Conservation (phyloP, 2,329 filamentous ascomycete species). For the Claviceps paspali region DNA sequence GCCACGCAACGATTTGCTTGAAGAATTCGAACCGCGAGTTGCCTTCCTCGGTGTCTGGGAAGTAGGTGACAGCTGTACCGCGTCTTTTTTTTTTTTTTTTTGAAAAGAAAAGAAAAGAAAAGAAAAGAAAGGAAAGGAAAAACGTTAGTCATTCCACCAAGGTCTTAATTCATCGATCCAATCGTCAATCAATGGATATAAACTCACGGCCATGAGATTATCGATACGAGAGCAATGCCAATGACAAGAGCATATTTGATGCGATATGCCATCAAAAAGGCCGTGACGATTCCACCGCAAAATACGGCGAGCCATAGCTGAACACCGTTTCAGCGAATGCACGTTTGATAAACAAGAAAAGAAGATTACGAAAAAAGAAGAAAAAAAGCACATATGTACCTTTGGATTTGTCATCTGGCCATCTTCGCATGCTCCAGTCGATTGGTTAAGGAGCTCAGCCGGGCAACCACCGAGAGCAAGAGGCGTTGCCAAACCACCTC, state of each 20-base stretch:
- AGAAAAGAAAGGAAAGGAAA: background rate
- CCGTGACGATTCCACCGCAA: conserved; percentile 63
- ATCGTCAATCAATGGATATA: too few relatives aligned
- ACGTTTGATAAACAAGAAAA: too few relatives aligned
- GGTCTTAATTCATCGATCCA: too few relatives aligned
- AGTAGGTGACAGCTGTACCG: conserved; percentile 55
- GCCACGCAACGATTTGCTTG: conserved; percentile 55
- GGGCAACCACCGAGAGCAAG: conserved; percentile 64
- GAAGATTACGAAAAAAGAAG: too few relatives aligned
- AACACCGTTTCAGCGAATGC: conserved; percentile 2
- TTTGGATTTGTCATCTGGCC: conserved; percentile 66
- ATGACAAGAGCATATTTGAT: conserved; percentile 63
- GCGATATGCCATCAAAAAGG: conserved; percentile 65
- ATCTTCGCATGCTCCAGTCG: conserved; percentile 34
- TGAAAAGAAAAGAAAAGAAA: background rate
- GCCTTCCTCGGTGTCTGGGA: conserved; percentile 50
- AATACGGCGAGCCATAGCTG: conserved; percentile 77
- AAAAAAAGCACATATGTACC: too few relatives aligned
- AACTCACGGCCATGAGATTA: conserved; percentile 59
- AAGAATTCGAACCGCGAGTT: conserved; percentile 56
- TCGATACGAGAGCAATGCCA: conserved; percentile 55
- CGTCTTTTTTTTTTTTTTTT: too few relatives aligned
- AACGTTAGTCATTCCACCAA: background rate
- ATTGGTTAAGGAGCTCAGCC: conserved; percentile 30
- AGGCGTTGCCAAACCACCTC: conserved; percentile 48